Conservation (phyloP, 2,329 filamentous ascomycete genomes). For the Botrytis cinerea region DNA sequence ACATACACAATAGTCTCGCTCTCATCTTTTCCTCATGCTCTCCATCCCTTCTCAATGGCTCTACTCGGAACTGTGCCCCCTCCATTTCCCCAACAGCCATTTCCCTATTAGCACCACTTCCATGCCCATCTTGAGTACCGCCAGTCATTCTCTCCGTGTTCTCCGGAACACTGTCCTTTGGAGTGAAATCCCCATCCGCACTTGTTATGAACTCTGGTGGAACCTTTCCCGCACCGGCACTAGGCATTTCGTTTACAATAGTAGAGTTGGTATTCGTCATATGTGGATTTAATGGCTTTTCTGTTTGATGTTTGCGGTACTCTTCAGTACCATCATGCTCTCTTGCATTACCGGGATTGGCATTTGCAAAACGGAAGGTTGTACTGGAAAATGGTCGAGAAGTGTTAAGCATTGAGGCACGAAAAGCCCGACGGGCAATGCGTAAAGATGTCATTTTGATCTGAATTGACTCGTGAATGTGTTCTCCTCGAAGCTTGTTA, state of each 20-base stretch:
- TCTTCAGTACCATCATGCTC: slow-evolving; percentile 54
- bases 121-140: slow-evolving; percentile 56
- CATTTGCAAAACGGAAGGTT: slow-evolving; percentile 21
- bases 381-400: slow-evolving; percentile 20
- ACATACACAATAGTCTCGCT: slow-evolving; percentile 71
- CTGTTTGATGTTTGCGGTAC: slow-evolving; percentile 57
- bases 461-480: not conserved
- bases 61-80: slow-evolving; percentile 81
- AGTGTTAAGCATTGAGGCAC: slow-evolving; percentile 14
- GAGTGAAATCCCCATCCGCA: slow-evolving; percentile 56
- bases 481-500: not conserved
- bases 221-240: slow-evolving; percentile 55
- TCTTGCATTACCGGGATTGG: slow-evolving; percentile 36
- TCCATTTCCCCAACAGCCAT: slow-evolving; percentile 84
- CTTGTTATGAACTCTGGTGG: slow-evolving; percentile 63
- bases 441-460: slow-evolving; percentile 19
- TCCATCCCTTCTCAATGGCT: slow-evolving; percentile 81
- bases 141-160: slow-evolving; percentile 67
- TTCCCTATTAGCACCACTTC: slow-evolving; percentile 54
- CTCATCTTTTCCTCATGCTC: slow-evolving; percentile 86
- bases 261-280: slow-evolving; percentile 66
- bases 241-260: slow-evolving; percentile 63
- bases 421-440: slow-evolving; percentile 16
- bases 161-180: slow-evolving; percentile 61
- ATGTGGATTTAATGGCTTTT: slow-evolving; percentile 61